Percentiles rank a stretch among this genome's conserved stretches.
Conservation (phyloP, 371 early-diverging fungal species). For the Mucor racemosus region DNA sequence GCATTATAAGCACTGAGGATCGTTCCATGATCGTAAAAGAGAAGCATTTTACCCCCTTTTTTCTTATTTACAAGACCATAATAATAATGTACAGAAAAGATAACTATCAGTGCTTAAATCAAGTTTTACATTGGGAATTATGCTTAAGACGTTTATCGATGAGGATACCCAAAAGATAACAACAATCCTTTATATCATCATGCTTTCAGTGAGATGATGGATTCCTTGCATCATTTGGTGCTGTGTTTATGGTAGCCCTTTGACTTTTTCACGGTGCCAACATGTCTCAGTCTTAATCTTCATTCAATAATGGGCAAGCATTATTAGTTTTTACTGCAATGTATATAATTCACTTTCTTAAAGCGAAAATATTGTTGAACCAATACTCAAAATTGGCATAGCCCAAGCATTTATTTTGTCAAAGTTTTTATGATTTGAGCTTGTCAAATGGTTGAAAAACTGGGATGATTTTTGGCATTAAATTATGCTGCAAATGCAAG, state of each 20-base stretch:
- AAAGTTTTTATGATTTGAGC: no score
- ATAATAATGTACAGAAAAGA: background rate
- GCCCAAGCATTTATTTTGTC: no score
- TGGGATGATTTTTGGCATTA: background rate
- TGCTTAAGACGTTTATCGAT: no score
- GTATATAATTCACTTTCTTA: background rate
- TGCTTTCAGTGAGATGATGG: background rate
- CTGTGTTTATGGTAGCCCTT: background rate
- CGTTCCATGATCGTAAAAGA: background rate
- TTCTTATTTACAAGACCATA: background rate
- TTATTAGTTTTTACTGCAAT: background rate
- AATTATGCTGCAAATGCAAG: background rate
- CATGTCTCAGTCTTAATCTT: background rate
- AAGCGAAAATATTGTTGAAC: background rate
- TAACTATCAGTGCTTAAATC: no score
- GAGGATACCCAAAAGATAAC: no score
- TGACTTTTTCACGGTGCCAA: conserved; percentile 2
- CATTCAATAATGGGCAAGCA: no score
- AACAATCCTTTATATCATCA: no score
- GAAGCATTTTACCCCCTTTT: background rate
- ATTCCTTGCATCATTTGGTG: background rate
- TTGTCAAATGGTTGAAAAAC: background rate
- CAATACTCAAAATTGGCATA: background rate
- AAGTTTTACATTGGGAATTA: no score
- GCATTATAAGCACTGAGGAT: background rate